Evolutionary conservation across 495 filamentous ascomycete species (phyloP), one percentile per base, ranked within the genome.

Genomic region (Trichoderma reesei): DNA sequence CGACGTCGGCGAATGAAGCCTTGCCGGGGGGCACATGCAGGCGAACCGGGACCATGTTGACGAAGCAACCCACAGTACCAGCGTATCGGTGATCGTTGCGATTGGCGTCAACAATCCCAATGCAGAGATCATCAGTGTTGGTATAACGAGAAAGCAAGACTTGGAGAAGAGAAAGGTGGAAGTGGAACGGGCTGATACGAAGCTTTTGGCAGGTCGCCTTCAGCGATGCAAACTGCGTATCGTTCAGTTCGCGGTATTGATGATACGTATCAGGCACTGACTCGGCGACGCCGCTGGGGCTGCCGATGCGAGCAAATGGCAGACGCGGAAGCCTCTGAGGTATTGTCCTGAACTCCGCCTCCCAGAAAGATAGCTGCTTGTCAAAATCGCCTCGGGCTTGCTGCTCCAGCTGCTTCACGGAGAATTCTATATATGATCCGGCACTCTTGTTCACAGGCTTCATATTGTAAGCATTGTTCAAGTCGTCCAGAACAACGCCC

Each of bases 91-190:
- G 20, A 26, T 60, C 48, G 64, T 67, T 64, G 1, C 80, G 72
- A 18, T 70, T 68, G 2, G 69, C 73, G 59, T 79, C 76, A 10
- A 68, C 70, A 42, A 72, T 72, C 6, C 72, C 69, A 9, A 78
- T 68, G 0, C 65, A 66, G 14, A 77, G 1, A 59, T 73, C 74
- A 16, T 73, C 65, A 1, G 33, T 69, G n/a, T 31, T 20, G 31
- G 59, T 7, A 18, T 60, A 67, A 1, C 68, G 46, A 7, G 62
- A 41, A 1, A 76, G 54, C 5, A 76, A 46, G 0, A 62, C 65
- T 39, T 66, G 51, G 44, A 74, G 68, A 0, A 59, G 64, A 10
- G 69, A 69, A 0, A 76, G 62, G 46, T 71, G 70, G 61, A 76
- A 69, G 37, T 76, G 73, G 56, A 75, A 75, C 1, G 65, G 51